Base-by-base conservation (phyloP, 2,329 filamentous ascomycete genomes). In the Lachnellula hyalina region DNA sequence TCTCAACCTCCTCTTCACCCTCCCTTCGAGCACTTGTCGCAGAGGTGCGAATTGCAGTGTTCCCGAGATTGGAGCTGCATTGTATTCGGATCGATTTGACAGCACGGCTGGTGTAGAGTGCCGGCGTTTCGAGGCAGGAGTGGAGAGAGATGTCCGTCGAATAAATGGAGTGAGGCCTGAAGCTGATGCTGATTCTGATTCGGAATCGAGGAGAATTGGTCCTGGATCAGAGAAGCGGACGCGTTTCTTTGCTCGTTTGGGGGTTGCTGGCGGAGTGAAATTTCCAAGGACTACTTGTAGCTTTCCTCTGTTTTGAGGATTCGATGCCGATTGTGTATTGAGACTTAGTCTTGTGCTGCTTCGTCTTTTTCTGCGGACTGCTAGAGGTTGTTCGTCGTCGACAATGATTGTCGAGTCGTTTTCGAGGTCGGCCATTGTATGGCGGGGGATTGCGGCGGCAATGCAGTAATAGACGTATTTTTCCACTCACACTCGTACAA, bases 201-300 rank as follows among this genome's bases (percentile, higher is more conserved):
- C 56, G 17, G 60, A 55, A 15, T 68, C 21, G 23, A 46, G 55
- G 38, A 70, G 56, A 0, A 70, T 65, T 1, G 73, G 72, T 0
- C 78, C 80, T 8, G 80, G 80, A 41, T 84, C 81, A 0, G 82
- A 85, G 68, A 84, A 83, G 38, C 82, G 78, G 21, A 84, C 80
- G 54, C 73, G 73, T 60, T 78, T 80, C 62, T 74, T 79, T 1
- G 67, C 44, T 40, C 62, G 54, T 55, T 60, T 63, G 9, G 65
- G 63, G 36, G 67, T 66, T 44, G 57, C 47, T 47, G 65, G 64
- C 8, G 67, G 66, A 3, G 65, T 67, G 21, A 61, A 60, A 17
- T 66, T 58, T 17, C 64, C 64, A 52, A 62, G 53, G 17, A 28
- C 40, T 42, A 44, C 46, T 35, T 53, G 42, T 34, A 28, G 21